Percentiles rank a stretch among this genome's conserved stretches.
phyloP scores from a whole-genome alignment of 441 rosid species.

The Erodium texanum region DNA sequence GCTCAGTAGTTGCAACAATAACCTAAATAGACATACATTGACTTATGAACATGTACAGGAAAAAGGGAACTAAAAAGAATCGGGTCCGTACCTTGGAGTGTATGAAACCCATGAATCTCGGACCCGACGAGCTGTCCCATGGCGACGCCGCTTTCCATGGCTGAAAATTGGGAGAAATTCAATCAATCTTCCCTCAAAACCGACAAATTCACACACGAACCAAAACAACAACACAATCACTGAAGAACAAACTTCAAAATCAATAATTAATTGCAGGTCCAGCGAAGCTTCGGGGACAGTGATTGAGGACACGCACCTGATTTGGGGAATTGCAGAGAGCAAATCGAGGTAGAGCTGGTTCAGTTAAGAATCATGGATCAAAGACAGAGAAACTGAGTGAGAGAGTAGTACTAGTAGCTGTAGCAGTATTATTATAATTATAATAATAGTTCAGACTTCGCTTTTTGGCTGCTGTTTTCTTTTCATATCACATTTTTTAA shows the following conservation, averaged over 20 bases:
- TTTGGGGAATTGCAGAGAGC: background rate
- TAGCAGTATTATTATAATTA: no score
- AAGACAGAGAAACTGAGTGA: background rate
- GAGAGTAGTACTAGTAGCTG: background rate
- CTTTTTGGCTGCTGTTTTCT: background rate
- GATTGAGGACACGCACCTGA: background rate
- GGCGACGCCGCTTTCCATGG: constrained; percentile 29
- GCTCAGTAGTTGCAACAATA: background rate
- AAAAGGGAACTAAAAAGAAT: background rate
- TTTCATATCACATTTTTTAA: background rate
- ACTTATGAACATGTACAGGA: background rate
- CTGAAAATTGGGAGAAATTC: background rate
- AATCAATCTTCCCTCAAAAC: background rate
- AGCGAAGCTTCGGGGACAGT: background rate
- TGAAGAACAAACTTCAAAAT: background rate
- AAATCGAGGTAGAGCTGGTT: background rate
- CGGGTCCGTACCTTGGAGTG: constrained; percentile 43
- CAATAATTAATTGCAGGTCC: background rate
- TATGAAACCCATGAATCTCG: constrained; percentile 88
- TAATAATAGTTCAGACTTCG: background rate
- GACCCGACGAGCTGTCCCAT: constrained; percentile 40
- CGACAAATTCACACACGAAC: background rate
- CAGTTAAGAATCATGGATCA: background rate
- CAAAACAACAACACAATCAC: background rate
- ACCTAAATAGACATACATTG: background rate